Evolutionary conservation across 176 grass and related monocot species (phyloP).

Genomic region (Secale cereale): DNA sequence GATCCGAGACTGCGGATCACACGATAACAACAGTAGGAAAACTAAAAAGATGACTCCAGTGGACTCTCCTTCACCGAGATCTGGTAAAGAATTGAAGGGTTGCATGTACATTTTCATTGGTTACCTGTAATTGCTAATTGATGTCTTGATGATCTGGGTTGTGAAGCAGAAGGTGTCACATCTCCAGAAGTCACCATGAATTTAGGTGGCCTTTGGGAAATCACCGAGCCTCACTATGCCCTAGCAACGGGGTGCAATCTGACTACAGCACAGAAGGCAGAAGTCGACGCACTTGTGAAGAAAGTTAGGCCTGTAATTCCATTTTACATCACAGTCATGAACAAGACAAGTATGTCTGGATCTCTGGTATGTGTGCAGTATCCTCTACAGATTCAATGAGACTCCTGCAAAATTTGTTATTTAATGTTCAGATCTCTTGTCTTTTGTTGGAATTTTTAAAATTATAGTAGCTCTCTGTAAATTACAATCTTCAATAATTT

Average conservation of each 20-base stretch:
- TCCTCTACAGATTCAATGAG: background rate
- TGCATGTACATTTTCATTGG: background rate
- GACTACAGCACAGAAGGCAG: background rate
- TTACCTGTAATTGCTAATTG: background rate
- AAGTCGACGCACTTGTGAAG: background rate
- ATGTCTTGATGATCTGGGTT: background rate
- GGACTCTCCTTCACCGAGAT: background rate
- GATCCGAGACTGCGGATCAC: background rate
- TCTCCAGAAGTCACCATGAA: background rate
- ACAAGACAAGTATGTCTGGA: background rate
- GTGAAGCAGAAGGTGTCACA: background rate
- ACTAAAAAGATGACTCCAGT: background rate
- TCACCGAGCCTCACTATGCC: background rate
- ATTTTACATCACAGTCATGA: slow-evolving; percentile 16
- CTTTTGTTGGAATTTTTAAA: background rate
- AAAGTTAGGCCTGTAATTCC: slow-evolving; percentile 26
- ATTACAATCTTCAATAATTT: background rate
- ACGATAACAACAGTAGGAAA: background rate
- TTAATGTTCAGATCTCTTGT: background rate
- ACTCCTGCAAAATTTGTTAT: no score
- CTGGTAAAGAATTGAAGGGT: background rate
- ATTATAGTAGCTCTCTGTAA: background rate
- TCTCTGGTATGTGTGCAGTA: background rate
- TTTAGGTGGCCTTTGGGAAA: background rate
- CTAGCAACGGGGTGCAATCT: slow-evolving; percentile 10